Percentiles rank a stretch among this genome's conserved stretches.
phyloP scores from a whole-genome alignment of 1,284 basidiomycete species.

The Rhodotorula sp. region DNA sequence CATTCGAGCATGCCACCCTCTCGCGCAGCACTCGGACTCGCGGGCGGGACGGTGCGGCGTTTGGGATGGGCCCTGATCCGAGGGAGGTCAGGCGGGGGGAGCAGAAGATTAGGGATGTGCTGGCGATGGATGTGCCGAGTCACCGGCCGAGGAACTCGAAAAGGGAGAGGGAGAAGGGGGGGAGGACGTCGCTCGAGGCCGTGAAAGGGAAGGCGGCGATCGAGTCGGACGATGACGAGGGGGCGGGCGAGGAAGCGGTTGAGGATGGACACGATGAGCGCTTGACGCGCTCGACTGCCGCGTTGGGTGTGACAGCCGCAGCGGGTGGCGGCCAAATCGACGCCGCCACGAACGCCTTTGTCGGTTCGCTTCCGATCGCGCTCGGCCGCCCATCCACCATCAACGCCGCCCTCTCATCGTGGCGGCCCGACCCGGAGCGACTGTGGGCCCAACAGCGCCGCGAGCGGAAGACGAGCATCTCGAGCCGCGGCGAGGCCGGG shows the following conservation, averaged over 20 bases:
- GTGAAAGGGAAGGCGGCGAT: neutral
- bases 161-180: neutral
- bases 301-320: neutral
- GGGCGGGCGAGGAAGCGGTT: neutral
- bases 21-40: neutral
- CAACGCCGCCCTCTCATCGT: constrained; percentile 20
- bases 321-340: too few relatives aligned
- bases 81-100: constrained; percentile 15
- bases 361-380: constrained; percentile 34
- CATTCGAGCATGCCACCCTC: constrained; percentile 1
- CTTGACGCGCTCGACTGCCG: neutral
- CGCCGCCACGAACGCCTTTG: constrained; percentile 4
- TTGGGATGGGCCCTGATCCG: constrained; percentile 20
- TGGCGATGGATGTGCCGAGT: constrained; percentile 40
- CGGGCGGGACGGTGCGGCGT: neutral
- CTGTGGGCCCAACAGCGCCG: constrained; percentile 17
- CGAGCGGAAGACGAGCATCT: constrained; percentile 17
- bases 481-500: neutral
- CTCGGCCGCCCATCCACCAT: constrained; percentile 22
- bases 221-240: neutral
- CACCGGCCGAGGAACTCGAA: constrained; percentile 30
- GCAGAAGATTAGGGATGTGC: constrained; percentile 38
- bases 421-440: constrained; percentile 29
- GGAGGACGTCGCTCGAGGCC: neutral
- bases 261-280: neutral